Conservation (phyloP, 139 green algal genomes). For the Gonium pectorale region DNA sequence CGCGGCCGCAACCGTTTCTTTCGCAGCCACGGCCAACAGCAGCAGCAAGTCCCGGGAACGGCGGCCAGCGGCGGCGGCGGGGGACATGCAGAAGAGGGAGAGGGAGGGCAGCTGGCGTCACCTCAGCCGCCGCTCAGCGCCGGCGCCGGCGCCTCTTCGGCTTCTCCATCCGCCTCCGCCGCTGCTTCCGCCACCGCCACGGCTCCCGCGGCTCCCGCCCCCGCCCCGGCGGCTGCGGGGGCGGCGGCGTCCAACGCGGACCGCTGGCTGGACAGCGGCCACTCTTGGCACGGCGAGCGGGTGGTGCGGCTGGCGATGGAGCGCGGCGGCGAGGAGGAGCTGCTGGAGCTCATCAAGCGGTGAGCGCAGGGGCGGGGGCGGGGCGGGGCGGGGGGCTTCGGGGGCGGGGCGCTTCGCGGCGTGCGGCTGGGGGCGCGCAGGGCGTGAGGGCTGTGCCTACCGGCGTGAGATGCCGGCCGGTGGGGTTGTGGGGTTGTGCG, state of each 20-base stretch:
- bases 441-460: neutral
- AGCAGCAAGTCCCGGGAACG: neutral
- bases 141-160: no score
- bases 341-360: slow-evolving; percentile 65
- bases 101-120: no score
- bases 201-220: neutral
- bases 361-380: neutral
- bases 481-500: neutral
- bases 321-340: slow-evolving; percentile 61
- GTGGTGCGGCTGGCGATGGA: slow-evolving; percentile 66
- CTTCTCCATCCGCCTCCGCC: no score
- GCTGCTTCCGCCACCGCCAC: neutral
- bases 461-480: neutral
- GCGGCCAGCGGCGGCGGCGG: neutral
- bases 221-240: neutral
- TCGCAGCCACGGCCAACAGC: neutral
- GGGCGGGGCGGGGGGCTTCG: neutral
- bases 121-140: no score
- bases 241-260: neutral
- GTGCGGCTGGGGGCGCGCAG: no score
- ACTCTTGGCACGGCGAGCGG: slow-evolving; percentile 76
- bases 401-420: no score
- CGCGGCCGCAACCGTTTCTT: slow-evolving; percentile 8
- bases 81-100: neutral
- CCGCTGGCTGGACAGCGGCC: slow-evolving; percentile 54